These are phyloP conservation scores for Rhynchosporium secalis DNA, from an alignment of 2,329 filamentous ascomycete genomes.

Conservation along the genomic window DNA sequence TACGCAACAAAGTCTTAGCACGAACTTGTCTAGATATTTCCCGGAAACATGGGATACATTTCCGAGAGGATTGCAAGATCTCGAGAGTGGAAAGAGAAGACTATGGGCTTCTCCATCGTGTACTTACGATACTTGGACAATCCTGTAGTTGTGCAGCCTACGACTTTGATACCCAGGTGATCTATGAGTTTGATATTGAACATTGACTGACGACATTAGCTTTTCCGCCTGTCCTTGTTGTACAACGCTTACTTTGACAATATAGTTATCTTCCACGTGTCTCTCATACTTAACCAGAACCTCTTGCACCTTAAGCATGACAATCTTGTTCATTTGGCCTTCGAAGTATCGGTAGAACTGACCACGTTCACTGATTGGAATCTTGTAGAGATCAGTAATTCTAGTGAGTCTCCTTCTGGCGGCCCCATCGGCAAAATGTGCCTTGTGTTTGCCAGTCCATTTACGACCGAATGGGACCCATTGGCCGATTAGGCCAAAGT, in stretches of 20 bases:
- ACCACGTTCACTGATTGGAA: conserved; percentile 33
- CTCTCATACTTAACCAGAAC: conserved; percentile 30
- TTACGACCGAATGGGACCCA: conserved; percentile 33
- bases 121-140: conserved; percentile 62
- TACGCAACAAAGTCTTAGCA: too few species aligned
- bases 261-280: conserved; percentile 22
- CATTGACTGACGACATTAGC: conserved; percentile 27
- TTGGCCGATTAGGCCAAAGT: conserved; percentile 28
- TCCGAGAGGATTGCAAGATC: too few species aligned
- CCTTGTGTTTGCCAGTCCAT: conserved; percentile 31
- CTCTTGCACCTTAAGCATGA: conserved; percentile 25
- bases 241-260: conserved; percentile 29
- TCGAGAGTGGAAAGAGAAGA: too few species aligned
- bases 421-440: conserved; percentile 20
- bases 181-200: conserved; percentile 48
- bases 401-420: conserved; percentile 25
- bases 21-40: too few species aligned
- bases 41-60: too few species aligned
- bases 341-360: conserved; percentile 38
- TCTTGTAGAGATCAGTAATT: conserved; percentile 32
- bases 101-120: too few species aligned
- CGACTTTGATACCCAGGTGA: conserved; percentile 55
- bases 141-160: conserved; percentile 61
- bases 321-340: conserved; percentile 28
- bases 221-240: neutral